phyloP scores from a whole-genome alignment of 2,329 filamentous ascomycete genomes.

The Lachnellula suecica region DNA sequence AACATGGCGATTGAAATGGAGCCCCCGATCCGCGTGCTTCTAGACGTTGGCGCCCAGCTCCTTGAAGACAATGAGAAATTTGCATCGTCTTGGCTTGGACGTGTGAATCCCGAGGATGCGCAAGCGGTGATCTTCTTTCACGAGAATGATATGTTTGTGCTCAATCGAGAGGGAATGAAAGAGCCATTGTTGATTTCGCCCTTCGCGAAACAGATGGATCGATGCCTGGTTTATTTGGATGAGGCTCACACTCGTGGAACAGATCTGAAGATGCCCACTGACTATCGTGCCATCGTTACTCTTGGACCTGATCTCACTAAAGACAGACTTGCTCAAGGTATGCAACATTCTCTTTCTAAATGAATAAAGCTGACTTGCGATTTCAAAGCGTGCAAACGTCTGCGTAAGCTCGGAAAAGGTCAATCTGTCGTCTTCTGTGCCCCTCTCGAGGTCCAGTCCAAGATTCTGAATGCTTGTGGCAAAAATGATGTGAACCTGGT shows the following conservation, averaged over 20 bases:
- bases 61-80: constrained; percentile 61
- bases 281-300: constrained; percentile 65
- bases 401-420: constrained; percentile 65
- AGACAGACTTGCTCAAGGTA: constrained; percentile 66
- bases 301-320: constrained; percentile 64
- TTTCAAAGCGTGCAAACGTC: constrained; percentile 66
- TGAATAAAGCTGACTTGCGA: constrained; percentile 8
- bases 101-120: constrained; percentile 15
- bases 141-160: constrained; percentile 51
- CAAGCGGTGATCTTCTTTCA: constrained; percentile 57
- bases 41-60: constrained; percentile 72
- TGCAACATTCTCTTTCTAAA: background rate
- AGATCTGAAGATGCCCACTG: constrained; percentile 58
- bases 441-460: constrained; percentile 55
- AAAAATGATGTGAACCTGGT: constrained; percentile 33
- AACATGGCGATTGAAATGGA: constrained; percentile 39
- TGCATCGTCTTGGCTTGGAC: constrained; percentile 52
- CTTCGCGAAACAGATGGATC: constrained; percentile 52
- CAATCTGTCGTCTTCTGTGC: constrained; percentile 65
- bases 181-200: constrained; percentile 58
- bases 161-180: constrained; percentile 45
- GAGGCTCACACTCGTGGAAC: constrained; percentile 69
- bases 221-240: constrained; percentile 66
- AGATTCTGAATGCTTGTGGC: constrained; percentile 41
- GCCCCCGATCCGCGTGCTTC: constrained; percentile 53